Conservation (phyloP, 345 rosid genomes). For the Camelina sativa region DNA sequence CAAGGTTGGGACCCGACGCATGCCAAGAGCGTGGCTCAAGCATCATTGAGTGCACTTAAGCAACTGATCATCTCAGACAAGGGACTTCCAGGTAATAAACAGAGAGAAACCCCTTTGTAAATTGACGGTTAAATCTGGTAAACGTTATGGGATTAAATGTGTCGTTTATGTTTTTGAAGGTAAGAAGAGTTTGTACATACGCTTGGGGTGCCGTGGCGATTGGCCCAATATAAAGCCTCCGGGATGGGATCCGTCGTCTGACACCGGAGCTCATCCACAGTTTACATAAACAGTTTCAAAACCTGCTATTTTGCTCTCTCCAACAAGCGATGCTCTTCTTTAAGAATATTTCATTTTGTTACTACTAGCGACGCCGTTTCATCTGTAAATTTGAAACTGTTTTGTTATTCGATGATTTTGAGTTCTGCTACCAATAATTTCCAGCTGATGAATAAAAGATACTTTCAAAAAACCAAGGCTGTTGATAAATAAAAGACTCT, state of each 20-base stretch:
- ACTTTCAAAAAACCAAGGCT: neutral
- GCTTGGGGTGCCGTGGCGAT: slow-evolving; percentile 89
- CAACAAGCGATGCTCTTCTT: slow-evolving; percentile 7
- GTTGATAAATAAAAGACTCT: slow-evolving; percentile 10
- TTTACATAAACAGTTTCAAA: slow-evolving; percentile 20
- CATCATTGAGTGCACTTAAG: slow-evolving; percentile 87
- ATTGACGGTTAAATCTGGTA: neutral
- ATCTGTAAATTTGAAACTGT: no score
- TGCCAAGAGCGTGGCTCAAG: slow-evolving; percentile 81
- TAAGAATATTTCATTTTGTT: no score
- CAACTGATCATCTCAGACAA: slow-evolving; percentile 73
- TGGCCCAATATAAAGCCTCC: slow-evolving; percentile 87
- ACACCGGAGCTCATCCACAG: slow-evolving; percentile 33
- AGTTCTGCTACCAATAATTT: neutral
- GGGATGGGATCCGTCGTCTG: slow-evolving; percentile 75
- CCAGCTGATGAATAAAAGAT: neutral
- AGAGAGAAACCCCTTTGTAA: neutral
- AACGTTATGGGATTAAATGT: neutral
- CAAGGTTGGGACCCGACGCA: slow-evolving; percentile 81
- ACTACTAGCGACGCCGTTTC: no score
- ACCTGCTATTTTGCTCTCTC: slow-evolving; percentile 21
- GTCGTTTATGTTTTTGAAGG: slow-evolving; percentile 44
- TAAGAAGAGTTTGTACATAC: slow-evolving; percentile 84
- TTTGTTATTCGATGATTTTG: neutral
- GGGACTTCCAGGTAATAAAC: slow-evolving; percentile 72